Evolutionary conservation across 352 stramenopile genomes (phyloP).

Genomic region (Globisporangium sylvaticum): DNA sequence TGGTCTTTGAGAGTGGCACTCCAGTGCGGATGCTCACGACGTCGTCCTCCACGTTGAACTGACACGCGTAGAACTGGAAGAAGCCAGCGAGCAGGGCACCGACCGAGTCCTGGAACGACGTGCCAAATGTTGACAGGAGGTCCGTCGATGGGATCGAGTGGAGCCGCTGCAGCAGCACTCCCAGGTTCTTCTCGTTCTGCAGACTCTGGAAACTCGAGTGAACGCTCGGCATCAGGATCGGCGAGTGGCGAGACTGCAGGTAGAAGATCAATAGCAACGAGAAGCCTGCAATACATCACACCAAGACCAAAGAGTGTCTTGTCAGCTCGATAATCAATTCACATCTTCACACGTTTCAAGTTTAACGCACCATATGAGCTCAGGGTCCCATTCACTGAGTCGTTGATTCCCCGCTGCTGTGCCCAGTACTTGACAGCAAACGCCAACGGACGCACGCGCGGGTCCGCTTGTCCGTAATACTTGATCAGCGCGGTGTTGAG

Average conservation of each 20-base stretch:
- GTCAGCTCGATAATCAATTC: too few relatives aligned
- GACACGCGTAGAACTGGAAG: conserved; percentile 95
- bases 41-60: conserved; percentile 94
- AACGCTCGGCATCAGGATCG: conserved; percentile 48
- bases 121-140: conserved; percentile 47
- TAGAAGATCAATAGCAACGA: conserved; percentile 97
- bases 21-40: conserved; percentile 92
- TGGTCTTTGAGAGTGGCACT: conserved; percentile 51
- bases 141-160: conserved; percentile 54
- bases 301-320: too few relatives aligned
- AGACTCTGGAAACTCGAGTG: conserved; percentile 46
- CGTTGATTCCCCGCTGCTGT: conserved; percentile 96
- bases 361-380: conserved; percentile 93
- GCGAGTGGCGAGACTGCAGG: conserved; percentile 79
- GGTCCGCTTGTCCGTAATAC: conserved; percentile 64
- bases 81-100: conserved; percentile 93
- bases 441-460: conserved; percentile 87
- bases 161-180: conserved; percentile 64
- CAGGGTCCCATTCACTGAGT: conserved; percentile 94
- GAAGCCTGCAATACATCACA: conserved; percentile 58
- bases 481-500: conserved; percentile 82
- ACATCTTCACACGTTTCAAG: too few relatives aligned
- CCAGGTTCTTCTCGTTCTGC: conserved; percentile 91
- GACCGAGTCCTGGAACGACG: conserved; percentile 76
- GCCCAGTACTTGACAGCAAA: conserved; percentile 98